Evolutionary conservation across 441 rosid species (phyloP).

Genomic region (Viola pubescens): DNA sequence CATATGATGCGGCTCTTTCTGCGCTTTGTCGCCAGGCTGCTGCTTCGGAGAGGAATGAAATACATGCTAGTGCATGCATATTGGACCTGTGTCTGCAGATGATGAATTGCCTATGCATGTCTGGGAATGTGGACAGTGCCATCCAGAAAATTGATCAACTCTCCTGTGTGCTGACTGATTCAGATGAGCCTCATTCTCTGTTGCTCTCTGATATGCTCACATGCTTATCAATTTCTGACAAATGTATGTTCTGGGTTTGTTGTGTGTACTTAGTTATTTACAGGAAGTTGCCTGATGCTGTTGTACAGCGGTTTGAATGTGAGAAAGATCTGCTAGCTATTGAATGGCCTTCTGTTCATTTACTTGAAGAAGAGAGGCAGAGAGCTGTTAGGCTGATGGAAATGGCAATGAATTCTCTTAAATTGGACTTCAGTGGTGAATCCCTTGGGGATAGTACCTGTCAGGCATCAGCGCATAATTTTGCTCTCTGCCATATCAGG

Average conservation of each 20-base stretch:
- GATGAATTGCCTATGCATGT: constrained; percentile 69
- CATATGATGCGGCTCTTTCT: constrained; percentile 63
- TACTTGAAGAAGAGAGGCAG: constrained; percentile 43
- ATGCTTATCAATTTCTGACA: constrained; percentile 85
- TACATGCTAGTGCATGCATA: constrained; percentile 66
- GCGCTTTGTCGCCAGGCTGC: constrained; percentile 52
- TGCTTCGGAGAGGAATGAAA: constrained; percentile 31
- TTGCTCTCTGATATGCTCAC: constrained; percentile 72
- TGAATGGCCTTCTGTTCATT: constrained; percentile 56
- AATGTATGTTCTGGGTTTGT: constrained; percentile 97
- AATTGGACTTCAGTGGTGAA: constrained; percentile 21
- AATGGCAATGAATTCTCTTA: constrained; percentile 34
- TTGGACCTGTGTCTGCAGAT: constrained; percentile 87
- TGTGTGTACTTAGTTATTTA: constrained; percentile 91
- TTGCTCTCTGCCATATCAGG: constrained; percentile 54
- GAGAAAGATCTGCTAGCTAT: constrained; percentile 51
- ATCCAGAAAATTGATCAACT: constrained; percentile 42
- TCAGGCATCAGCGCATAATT: constrained; percentile 35
- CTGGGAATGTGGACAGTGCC: constrained; percentile 65
- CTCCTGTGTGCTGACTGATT: constrained; percentile 32
- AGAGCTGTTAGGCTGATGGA: constrained; percentile 39
- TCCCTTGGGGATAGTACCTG: constrained; percentile 20
- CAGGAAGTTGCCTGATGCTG: constrained; percentile 75
- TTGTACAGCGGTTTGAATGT: constrained; percentile 53
- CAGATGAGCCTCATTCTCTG: constrained; percentile 54